Percentiles rank a stretch among this genome's conserved stretches.
Conservation (phyloP, 768 basidiomycete species). For the Crepidotus variabilis region DNA sequence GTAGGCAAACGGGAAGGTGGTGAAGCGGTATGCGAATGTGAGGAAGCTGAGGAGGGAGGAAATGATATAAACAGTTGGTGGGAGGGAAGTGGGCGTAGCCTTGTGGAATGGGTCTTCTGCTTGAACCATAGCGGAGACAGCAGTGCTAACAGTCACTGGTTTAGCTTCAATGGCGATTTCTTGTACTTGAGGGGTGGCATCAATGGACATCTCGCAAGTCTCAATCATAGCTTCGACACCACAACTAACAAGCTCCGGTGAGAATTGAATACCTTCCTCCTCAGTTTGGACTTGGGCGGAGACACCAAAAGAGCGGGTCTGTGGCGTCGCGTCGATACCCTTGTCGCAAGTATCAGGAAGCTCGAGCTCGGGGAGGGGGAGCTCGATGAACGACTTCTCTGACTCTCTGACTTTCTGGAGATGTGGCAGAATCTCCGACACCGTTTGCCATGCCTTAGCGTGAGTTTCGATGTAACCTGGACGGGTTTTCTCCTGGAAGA, state of each 20-base stretch:
- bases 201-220: constrained; percentile 35
- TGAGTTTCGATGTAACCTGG: constrained; percentile 65
- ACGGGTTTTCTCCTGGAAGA: constrained; percentile 78
- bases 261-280: constrained; percentile 31
- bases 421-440: constrained; percentile 67
- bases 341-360: constrained; percentile 38
- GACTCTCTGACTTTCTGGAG: constrained; percentile 61
- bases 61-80: constrained; percentile 27
- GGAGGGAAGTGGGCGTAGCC: constrained; percentile 8
- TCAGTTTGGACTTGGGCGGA: constrained; percentile 26
- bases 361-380: constrained; percentile 13
- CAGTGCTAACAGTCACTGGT: constrained; percentile 40
- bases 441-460: constrained; percentile 65
- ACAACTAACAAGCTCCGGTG: constrained; percentile 29
- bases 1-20: constrained; percentile 47
- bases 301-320: constrained; percentile 27
- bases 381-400: constrained; percentile 46
- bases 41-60: constrained; percentile 40
- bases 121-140: constrained; percentile 38
- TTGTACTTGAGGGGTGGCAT: constrained; percentile 43
- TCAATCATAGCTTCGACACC: constrained; percentile 31
- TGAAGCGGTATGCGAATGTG: constrained; percentile 44
- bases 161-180: constrained; percentile 51
- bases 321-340: constrained; percentile 40
- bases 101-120: constrained; percentile 8